Conservation (phyloP, 2,329 filamentous ascomycete genomes). For the Aspergillus sp. region DNA sequence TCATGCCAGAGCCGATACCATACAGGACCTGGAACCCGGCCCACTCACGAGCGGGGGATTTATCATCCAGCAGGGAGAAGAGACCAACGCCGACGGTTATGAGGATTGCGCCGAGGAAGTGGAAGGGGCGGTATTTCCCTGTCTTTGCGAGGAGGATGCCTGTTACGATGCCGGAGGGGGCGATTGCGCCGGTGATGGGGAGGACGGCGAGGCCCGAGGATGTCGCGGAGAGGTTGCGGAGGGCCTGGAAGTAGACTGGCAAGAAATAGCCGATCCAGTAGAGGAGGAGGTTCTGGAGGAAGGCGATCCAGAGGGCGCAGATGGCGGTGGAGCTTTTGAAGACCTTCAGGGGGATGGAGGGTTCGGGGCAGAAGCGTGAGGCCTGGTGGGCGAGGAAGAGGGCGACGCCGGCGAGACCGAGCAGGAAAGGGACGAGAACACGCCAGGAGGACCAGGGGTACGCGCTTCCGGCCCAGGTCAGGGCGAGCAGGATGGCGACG, state of each 20-base stretch:
- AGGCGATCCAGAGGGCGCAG: not conserved
- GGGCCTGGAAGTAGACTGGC: conserved; percentile 3
- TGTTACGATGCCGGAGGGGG: not conserved
- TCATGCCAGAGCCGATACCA: not conserved
- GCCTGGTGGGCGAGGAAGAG: not conserved
- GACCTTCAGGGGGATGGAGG: not conserved
- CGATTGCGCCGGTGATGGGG: not conserved
- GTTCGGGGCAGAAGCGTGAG: not conserved
- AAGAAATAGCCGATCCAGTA: conserved; percentile 3
- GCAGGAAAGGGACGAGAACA: conserved; percentile 57
- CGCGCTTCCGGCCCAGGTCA: conserved; percentile 21
- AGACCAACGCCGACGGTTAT: not conserved
- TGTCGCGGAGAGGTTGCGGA: not conserved
- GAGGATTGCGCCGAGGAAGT: not conserved
- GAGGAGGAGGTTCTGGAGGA: not conserved
- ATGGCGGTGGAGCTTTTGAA: not conserved
- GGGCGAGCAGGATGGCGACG: conserved; percentile 13
- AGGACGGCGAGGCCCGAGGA: not conserved
- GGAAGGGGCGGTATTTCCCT: not conserved
- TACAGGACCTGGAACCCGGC: not conserved
- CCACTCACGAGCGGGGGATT: not conserved
- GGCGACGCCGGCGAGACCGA: conserved; percentile 46
- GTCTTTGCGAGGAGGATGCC: not conserved
- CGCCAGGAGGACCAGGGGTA: conserved; percentile 56
- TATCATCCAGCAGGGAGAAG: not conserved